Evolutionary conservation across 768 basidiomycete species (phyloP).

Genomic region (Xerocomellus chrysenteron): DNA sequence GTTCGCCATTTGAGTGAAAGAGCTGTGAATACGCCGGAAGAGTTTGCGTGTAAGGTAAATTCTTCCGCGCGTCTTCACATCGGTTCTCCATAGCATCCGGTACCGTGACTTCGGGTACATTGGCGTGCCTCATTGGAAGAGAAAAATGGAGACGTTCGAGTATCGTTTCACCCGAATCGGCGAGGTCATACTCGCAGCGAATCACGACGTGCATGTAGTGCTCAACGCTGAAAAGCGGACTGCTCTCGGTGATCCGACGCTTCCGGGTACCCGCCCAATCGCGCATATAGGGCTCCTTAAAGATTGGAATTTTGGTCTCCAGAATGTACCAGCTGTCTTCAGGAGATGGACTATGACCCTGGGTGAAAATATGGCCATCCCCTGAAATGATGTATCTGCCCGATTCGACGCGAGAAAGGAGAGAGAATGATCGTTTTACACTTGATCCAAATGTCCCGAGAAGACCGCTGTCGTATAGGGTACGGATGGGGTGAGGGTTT

Average conservation of each 20-base stretch:
- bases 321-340: constrained; percentile 29
- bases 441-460: constrained; percentile 25
- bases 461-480: constrained; percentile 48
- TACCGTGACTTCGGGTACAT: constrained; percentile 32
- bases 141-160: constrained; percentile 34
- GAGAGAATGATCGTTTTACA: constrained; percentile 40
- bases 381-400: constrained; percentile 50
- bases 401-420: constrained; percentile 48
- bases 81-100: background rate
- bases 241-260: constrained; percentile 44
- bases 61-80: constrained; percentile 10
- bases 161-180: constrained; percentile 30
- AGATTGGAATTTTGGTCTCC: constrained; percentile 22
- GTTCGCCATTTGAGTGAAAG: constrained; percentile 71
- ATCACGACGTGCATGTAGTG: constrained; percentile 58
- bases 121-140: constrained; percentile 53
- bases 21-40: constrained; percentile 81
- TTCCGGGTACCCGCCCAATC: constrained; percentile 32
- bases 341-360: constrained; percentile 18
- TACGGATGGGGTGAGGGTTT: constrained; percentile 48
- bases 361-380: constrained; percentile 49
- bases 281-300: constrained; percentile 5
- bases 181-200: constrained; percentile 53
- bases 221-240: constrained; percentile 56
- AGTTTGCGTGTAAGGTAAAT: constrained; percentile 23